Evolutionary conservation across 495 filamentous ascomycete genomes (phyloP).

Genomic region (Pseudotulostoma volvatum): DNA sequence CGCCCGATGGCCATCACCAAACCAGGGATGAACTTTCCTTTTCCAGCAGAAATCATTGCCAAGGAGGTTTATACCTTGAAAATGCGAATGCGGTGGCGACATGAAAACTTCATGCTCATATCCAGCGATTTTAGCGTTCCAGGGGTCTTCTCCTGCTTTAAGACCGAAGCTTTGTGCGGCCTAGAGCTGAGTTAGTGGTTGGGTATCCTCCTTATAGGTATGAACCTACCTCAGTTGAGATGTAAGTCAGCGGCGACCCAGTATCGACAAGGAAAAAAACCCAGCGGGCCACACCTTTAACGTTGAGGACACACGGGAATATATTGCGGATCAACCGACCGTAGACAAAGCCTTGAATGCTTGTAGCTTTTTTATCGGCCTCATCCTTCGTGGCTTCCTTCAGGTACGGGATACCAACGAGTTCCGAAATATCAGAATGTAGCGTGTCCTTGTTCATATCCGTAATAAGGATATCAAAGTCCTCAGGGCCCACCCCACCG

Average conservation of each 20-base stretch:
- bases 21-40: no score
- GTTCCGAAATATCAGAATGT: constrained; percentile 1
- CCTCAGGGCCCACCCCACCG: not conserved
- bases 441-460: constrained; percentile 2
- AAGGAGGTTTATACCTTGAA: not conserved
- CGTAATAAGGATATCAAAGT: constrained; percentile 3
- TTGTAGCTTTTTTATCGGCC: not conserved
- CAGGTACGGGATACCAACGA: constrained; percentile 4
- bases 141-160: no score
- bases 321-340: not conserved
- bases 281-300: constrained; percentile 5
- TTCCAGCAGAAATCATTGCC: not conserved
- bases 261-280: constrained; percentile 9
- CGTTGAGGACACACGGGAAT: constrained; percentile 3
- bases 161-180: no score
- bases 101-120: not conserved
- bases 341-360: constrained; percentile 1
- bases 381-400: constrained; percentile 2
- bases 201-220: not conserved
- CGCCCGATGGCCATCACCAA: no score
- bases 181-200: not conserved
- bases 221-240: not conserved
- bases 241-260: not conserved
- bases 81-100: not conserved
- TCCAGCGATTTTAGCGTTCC: constrained; percentile 7